Percentiles rank a stretch among this genome's conserved stretches.
phyloP scores from a whole-genome alignment of 2,329 filamentous ascomycete genomes.

The Penicillium sp. region DNA sequence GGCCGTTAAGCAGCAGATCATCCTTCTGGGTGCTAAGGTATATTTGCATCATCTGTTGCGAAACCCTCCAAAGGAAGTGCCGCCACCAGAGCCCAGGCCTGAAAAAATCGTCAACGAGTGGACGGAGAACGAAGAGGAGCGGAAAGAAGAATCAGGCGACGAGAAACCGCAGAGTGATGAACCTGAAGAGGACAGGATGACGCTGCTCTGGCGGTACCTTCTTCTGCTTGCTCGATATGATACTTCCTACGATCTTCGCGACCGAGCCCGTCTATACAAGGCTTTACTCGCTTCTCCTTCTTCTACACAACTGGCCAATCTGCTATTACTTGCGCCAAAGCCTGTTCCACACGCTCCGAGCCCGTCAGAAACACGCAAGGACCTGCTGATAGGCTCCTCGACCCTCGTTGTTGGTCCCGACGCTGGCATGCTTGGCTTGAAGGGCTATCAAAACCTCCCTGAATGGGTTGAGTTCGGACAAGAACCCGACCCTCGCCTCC shows the following conservation, averaged over 20 bases:
- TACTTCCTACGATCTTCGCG: constrained; percentile 86
- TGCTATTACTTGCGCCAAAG: constrained; percentile 88
- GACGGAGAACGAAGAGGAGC: too few species aligned
- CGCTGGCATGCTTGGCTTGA: constrained; percentile 62
- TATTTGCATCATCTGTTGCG: constrained; percentile 74
- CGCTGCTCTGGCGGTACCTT: constrained; percentile 73
- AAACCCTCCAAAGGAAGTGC: constrained; percentile 34
- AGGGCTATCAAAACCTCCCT: constrained; percentile 70
- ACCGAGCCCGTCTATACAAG: constrained; percentile 80
- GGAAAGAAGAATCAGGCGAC: too few species aligned
- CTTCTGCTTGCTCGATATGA: constrained; percentile 83
- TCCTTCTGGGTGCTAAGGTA: constrained; percentile 89
- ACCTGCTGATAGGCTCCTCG: constrained; percentile 70
- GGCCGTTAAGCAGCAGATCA: constrained; percentile 78
- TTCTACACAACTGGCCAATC: constrained; percentile 70
- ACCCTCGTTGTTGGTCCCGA: constrained; percentile 75
- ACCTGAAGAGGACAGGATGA: constrained; percentile 51
- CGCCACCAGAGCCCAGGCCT: too few species aligned
- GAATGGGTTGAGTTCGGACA: constrained; percentile 72
- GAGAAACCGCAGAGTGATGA: constrained; percentile 22
- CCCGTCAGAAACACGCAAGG: constrained; percentile 73
- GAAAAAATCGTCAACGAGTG: too few species aligned
- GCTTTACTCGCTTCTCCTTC: constrained; percentile 67
- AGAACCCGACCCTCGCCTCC: constrained; percentile 67
- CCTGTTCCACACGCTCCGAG: constrained; percentile 84